Conservation (phyloP, 192 early-diverging fungal genomes). For the Rhizoclosmatium globosum region DNA sequence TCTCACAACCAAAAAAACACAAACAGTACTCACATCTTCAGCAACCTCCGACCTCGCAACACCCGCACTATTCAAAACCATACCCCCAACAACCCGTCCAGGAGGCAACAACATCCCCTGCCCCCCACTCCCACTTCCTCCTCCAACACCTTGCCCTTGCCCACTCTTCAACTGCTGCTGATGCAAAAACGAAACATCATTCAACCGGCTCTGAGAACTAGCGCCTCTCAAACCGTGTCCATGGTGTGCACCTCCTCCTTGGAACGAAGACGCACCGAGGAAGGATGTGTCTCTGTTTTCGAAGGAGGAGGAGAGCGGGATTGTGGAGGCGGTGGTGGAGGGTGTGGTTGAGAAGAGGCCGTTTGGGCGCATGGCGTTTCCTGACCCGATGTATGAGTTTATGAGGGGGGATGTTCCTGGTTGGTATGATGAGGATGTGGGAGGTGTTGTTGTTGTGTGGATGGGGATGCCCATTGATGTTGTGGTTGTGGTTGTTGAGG, state of each 20-base stretch:
- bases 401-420: slow-evolving; percentile 29
- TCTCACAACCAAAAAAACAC: not conserved
- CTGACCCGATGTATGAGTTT: slow-evolving; percentile 25
- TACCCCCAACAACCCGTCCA: slow-evolving; percentile 32
- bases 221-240: not conserved
- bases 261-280: slow-evolving; percentile 21
- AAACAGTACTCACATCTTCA: slow-evolving; percentile 24
- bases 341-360: slow-evolving; percentile 29
- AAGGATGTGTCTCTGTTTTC: not conserved
- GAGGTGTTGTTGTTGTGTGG: not conserved
- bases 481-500: not conserved
- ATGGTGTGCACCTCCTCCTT: not conserved
- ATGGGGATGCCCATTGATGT: too few species aligned
- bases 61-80: slow-evolving; percentile 22
- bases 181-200: not conserved
- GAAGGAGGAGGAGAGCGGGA: not conserved
- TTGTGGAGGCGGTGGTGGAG: not conserved
- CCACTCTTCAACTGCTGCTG: not conserved
- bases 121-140: not conserved
- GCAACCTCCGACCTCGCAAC: slow-evolving; percentile 28
- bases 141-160: not conserved
- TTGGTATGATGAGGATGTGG: not conserved
- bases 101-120: slow-evolving; percentile 28
- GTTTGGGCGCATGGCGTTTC: slow-evolving; percentile 38
- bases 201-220: slow-evolving; percentile 1